Percentiles rank a stretch among this genome's conserved stretches.
These are phyloP conservation scores for Chamaecyparis obtusa DNA, from an alignment of 75 land plant genomes.

Conservation along the genomic window DNA sequence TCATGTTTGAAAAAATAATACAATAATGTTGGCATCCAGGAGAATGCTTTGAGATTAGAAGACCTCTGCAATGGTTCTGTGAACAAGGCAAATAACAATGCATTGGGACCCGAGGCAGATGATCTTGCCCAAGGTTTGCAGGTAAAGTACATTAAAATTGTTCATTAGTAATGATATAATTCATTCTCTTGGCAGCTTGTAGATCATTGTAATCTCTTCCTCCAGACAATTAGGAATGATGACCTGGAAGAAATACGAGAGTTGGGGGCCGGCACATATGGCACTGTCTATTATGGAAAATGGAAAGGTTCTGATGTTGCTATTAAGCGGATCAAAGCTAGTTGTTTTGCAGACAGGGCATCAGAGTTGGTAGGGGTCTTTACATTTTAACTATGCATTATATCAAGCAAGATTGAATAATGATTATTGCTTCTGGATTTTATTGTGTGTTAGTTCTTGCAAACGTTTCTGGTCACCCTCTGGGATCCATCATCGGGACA, in stretches of 20 bases:
- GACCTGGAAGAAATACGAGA: slow-evolving; percentile 29
- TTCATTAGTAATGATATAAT: background rate
- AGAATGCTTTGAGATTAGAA: slow-evolving; percentile 20
- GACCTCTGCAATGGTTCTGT: slow-evolving; percentile 31
- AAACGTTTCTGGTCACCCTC: too few relatives aligned
- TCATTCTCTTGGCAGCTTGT: background rate
- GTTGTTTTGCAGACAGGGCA: slow-evolving; percentile 19
- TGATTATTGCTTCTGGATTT: too few relatives aligned
- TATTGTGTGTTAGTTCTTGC: too few relatives aligned
- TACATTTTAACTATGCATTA: background rate
- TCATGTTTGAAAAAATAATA: background rate
- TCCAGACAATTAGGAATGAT: slow-evolving; percentile 27
- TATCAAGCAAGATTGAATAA: background rate
- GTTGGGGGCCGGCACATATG: slow-evolving; percentile 34
- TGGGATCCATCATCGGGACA: too few relatives aligned
- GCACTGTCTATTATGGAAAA: slow-evolving; percentile 35
- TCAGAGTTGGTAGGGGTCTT: slow-evolving; percentile 24
- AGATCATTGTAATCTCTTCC: background rate
- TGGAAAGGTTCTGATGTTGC: slow-evolving; percentile 40
- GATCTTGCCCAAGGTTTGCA: slow-evolving; percentile 74
- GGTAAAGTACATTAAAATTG: slow-evolving; percentile 30
- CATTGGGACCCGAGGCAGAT: slow-evolving; percentile 63
- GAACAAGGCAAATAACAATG: slow-evolving; percentile 37
- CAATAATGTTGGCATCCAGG: slow-evolving; percentile 23
- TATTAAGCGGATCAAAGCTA: slow-evolving; percentile 34